Evolutionary conservation across 2,329 filamentous ascomycete species (phyloP).

Genomic region (Xylaria sp.): DNA sequence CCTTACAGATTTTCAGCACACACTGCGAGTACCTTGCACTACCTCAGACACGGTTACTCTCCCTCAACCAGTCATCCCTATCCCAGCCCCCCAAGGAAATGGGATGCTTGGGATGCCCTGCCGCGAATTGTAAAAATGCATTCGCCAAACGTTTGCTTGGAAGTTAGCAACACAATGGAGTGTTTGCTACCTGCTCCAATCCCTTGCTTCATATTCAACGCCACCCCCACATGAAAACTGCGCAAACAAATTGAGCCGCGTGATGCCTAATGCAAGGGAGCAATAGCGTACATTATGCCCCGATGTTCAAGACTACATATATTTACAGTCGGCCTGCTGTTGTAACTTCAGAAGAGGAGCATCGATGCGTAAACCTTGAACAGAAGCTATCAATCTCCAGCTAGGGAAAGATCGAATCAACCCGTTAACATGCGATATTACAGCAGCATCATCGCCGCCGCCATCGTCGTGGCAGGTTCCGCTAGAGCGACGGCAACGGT

Average conservation of each 20-base stretch:
- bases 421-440: conserved; percentile 1
- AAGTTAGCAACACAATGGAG: too few species aligned
- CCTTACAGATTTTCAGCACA: background rate
- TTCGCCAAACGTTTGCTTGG: too few species aligned
- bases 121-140: too few species aligned
- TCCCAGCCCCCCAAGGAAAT: too few species aligned
- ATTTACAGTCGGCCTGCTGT: background rate
- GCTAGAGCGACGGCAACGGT: conserved; percentile 1
- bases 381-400: background rate
- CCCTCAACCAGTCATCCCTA: too few species aligned
- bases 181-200: background rate
- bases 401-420: background rate
- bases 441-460: background rate
- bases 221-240: background rate
- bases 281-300: background rate
- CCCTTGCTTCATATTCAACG: background rate
- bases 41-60: background rate
- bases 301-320: background rate
- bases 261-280: background rate
- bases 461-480: background rate
- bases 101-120: too few species aligned
- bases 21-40: background rate
- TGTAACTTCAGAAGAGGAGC: background rate
- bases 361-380: background rate
- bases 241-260: background rate